Percentiles rank a stretch among this genome's conserved stretches.
phyloP scores from a whole-genome alignment of 768 basidiomycete species.

The Hypsizygus marmoreus region DNA sequence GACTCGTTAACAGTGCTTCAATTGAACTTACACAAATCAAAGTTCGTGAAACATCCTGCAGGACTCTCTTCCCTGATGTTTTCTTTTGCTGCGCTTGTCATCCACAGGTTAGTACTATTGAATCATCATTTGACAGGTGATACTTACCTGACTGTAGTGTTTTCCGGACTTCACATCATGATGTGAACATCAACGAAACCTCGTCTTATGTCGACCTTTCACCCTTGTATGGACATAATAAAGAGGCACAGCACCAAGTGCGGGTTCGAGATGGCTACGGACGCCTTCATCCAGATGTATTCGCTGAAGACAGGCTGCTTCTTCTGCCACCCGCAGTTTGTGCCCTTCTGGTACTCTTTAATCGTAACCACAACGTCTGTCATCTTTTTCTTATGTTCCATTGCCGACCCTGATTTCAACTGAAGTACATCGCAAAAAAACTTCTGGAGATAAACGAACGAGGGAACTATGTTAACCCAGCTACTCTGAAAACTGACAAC shows the following conservation, averaged over 20 bases:
- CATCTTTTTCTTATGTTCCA: not conserved
- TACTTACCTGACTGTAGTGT: constrained; percentile 44
- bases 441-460: constrained; percentile 83
- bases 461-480: constrained; percentile 59
- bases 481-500: constrained; percentile 38
- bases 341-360: constrained; percentile 82
- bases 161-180: constrained; percentile 76
- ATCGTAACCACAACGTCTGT: constrained; percentile 84
- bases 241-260: constrained; percentile 58
- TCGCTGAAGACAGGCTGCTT: constrained; percentile 77
- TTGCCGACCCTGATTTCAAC: not conserved
- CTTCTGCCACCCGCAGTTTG: constrained; percentile 79
- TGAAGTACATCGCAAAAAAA: constrained; percentile 76
- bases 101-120: constrained; percentile 56
- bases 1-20: too few relatives aligned
- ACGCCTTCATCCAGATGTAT: constrained; percentile 65
- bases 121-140: not conserved
- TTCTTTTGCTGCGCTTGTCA: constrained; percentile 79
- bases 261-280: constrained; percentile 66
- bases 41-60: constrained; percentile 78
- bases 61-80: constrained; percentile 83
- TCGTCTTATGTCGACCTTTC: constrained; percentile 86
- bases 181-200: constrained; percentile 77
- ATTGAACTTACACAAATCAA: not conserved
- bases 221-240: constrained; percentile 78